Evolutionary conservation across 768 basidiomycete species (phyloP).

Genomic region (Xerocomellus dryophilus): DNA sequence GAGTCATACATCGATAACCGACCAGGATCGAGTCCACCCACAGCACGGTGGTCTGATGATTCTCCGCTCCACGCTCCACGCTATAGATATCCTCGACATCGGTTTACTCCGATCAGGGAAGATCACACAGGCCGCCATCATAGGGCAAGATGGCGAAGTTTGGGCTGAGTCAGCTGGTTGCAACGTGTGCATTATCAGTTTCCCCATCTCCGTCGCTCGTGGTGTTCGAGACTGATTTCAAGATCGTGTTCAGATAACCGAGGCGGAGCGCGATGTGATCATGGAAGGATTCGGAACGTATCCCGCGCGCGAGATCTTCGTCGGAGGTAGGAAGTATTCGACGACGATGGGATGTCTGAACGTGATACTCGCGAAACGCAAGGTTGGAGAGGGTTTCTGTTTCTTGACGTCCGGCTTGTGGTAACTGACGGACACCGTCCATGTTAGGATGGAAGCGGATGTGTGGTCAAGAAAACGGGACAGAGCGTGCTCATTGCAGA

Average conservation of each 20-base stretch:
- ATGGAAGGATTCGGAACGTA: slow-evolving; percentile 16
- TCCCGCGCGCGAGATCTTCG: slow-evolving; percentile 22
- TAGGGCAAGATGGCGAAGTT: slow-evolving; percentile 30
- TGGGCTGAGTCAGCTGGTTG: slow-evolving; percentile 31
- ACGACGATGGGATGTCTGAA: slow-evolving; percentile 31
- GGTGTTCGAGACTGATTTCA: not conserved
- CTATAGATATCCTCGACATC: slow-evolving; percentile 74
- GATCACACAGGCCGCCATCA: slow-evolving; percentile 65
- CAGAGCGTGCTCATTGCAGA: slow-evolving; percentile 27
- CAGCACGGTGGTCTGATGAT: not conserved
- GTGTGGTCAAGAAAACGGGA: slow-evolving; percentile 27
- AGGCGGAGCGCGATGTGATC: slow-evolving; percentile 20
- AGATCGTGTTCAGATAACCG: slow-evolving; percentile 19
- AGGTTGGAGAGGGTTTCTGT: not conserved
- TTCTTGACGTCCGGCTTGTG: not conserved
- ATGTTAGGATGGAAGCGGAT: slow-evolving; percentile 20
- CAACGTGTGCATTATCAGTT: slow-evolving; percentile 21
- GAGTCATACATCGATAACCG: slow-evolving; percentile 1
- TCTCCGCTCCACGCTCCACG: not conserved
- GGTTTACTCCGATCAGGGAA: slow-evolving; percentile 74
- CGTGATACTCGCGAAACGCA: slow-evolving; percentile 24
- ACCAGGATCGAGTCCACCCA: not conserved
- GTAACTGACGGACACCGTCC: not conserved
- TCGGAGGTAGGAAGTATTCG: slow-evolving; percentile 21
- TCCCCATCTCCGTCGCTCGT: not conserved